Percentiles rank a stretch among this genome's conserved stretches.
phyloP scores from a whole-genome alignment of 192 early-diverging fungal genomes.

The Neocallimastix lanati region DNA sequence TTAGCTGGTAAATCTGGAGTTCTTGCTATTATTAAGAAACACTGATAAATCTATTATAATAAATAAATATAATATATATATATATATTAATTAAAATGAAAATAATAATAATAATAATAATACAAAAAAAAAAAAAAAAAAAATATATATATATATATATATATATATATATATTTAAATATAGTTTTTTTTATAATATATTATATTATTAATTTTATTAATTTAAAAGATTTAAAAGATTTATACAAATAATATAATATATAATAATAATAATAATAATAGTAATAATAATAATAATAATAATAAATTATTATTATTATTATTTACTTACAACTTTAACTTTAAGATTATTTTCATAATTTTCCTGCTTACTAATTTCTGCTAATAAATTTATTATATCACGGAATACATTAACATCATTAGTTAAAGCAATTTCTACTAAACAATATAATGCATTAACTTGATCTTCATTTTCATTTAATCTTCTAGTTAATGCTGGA shows the following conservation, averaged over 20 bases:
- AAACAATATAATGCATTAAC: slow-evolving; percentile 16
- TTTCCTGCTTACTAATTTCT: background rate
- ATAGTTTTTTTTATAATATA: too few species aligned
- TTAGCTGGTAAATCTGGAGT: background rate
- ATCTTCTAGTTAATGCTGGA: slow-evolving; percentile 11
- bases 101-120: too few species aligned
- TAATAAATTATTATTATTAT: too few species aligned
- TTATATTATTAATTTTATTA: too few species aligned
- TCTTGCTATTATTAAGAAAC: background rate
- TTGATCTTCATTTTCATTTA: slow-evolving; percentile 5
- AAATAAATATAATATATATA: background rate
- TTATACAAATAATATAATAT: too few species aligned
- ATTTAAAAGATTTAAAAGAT: too few species aligned
- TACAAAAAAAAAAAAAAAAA: too few species aligned
- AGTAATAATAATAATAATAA: too few species aligned
- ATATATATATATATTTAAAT: too few species aligned
- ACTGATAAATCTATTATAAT: slow-evolving; percentile 3
- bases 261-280: too few species aligned
- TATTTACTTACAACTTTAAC: background rate
- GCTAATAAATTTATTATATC: slow-evolving; percentile 12
- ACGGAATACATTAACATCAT: slow-evolving; percentile 14
- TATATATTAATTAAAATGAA: too few species aligned
- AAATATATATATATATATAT: too few species aligned
- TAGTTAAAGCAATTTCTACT: slow-evolving; percentile 17
- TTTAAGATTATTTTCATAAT: background rate